phyloP scores from a whole-genome alignment of 306 rosid genomes.

The Lagenaria siceraria region DNA sequence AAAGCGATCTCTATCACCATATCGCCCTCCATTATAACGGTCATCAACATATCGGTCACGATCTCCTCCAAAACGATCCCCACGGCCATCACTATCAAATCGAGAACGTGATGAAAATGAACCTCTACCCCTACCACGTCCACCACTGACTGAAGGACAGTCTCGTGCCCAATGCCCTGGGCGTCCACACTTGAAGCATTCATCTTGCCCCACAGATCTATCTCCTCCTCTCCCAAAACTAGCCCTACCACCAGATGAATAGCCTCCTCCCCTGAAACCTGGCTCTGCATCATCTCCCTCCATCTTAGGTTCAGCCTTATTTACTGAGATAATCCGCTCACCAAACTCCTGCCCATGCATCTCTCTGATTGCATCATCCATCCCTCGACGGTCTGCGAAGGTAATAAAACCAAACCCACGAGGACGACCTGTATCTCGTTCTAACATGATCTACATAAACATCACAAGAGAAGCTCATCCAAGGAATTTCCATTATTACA shows the following conservation, averaged over 20 bases:
- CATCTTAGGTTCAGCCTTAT: constrained; percentile 26
- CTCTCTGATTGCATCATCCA: constrained; percentile 28
- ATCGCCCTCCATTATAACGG: constrained; percentile 77
- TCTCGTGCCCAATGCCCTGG: constrained; percentile 98
- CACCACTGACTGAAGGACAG: constrained; percentile 66
- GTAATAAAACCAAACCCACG: constrained; percentile 33
- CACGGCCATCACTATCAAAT: constrained; percentile 64
- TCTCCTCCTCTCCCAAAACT: constrained; percentile 53
- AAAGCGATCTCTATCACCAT: constrained; percentile 67
- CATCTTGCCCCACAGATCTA: constrained; percentile 72
- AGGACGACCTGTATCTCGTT: constrained; percentile 28
- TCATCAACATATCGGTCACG: constrained; percentile 61
- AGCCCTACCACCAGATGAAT: constrained; percentile 75
- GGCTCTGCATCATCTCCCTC: constrained; percentile 11
- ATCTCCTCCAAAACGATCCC: constrained; percentile 66
- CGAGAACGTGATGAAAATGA: constrained; percentile 74
- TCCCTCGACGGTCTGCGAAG: constrained; percentile 20
- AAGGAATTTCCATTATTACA: neutral
- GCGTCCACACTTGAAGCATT: constrained; percentile 92
- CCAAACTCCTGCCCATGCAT: constrained; percentile 28
- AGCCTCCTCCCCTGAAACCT: constrained; percentile 64
- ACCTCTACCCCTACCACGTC: constrained; percentile 53
- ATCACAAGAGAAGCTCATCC: constrained; percentile 6
- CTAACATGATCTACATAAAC: constrained; percentile 24
- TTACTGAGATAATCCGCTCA: constrained; percentile 23